phyloP scores from a whole-genome alignment of 2,329 filamentous ascomycete species.

The Pseudogymnoascus sp. region DNA sequence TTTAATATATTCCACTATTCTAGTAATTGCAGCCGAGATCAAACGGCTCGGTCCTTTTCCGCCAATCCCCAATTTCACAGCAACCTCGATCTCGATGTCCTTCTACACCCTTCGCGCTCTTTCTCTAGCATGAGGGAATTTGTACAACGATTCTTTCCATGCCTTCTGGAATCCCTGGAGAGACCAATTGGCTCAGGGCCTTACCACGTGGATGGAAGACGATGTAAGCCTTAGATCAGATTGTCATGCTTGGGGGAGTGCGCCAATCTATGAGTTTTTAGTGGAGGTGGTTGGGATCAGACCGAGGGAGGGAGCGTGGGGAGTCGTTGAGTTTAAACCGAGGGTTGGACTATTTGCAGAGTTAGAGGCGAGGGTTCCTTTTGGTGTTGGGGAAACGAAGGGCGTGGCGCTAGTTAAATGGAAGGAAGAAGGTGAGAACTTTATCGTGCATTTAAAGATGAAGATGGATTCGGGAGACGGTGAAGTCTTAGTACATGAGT shows the following conservation, averaged over 20 bases:
- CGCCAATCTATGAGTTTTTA: constrained; percentile 36
- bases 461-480: background rate
- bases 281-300: constrained; percentile 29
- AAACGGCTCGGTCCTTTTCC: too few relatives aligned
- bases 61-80: constrained; percentile 22
- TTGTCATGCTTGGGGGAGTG: constrained; percentile 38
- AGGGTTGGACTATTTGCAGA: background rate
- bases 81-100: constrained; percentile 34
- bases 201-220: constrained; percentile 38
- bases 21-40: too few relatives aligned
- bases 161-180: constrained; percentile 32
- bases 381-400: background rate
- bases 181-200: constrained; percentile 31
- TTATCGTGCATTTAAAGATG: background rate
- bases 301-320: background rate
- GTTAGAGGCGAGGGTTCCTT: background rate
- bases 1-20: too few relatives aligned
- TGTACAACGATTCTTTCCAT: constrained; percentile 31
- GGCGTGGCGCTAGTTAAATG: background rate
- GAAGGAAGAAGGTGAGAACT: background rate
- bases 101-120: constrained; percentile 36
- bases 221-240: constrained; percentile 36
- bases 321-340: background rate
- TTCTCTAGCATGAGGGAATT: constrained; percentile 25
- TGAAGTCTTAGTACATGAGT: background rate